Evolutionary conservation across 768 basidiomycete species (phyloP), one percentile per base, ranked within the genome.

Genomic region (Serendipita sp.): DNA sequence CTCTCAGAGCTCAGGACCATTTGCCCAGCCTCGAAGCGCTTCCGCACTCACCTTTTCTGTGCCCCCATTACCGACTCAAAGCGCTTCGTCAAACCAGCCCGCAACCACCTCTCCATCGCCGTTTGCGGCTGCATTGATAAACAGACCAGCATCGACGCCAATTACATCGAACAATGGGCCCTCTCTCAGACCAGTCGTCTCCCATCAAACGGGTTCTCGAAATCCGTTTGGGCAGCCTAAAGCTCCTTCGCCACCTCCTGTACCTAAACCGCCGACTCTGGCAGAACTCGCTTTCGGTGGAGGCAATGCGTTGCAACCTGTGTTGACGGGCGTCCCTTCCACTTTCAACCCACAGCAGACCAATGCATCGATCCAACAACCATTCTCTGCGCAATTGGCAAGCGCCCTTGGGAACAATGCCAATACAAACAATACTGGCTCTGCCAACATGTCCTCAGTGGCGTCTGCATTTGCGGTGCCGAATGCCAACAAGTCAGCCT

Each of bases 161-260:
- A 76, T 86, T 22, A 79, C 78, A 34, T 3, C 74, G 76, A 33
- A 50, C 66, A 53, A 64, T 63, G 50, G 70, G 3, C 77, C 79
- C 41, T 66, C 75, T 2, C 76, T 78, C 2, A 82, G 85, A 68
- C 82, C 84, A 4, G 79, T 97, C 28, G 84, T 82, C 68, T 79
- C 92, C 3, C 94, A 98, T 71, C 83, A 87, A 71, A 99, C 96
- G 2, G 95, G 96, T 28, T 90, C 90, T 4, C 84, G 83, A 67
- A 99, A 99, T 78, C 96, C 96, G 2, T 99, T 99, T 66, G 94
- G 92, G 3, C 81, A 82, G 31, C 81, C 88, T 3, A 76, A 80
- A 3, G 77, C 79, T 7, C 74, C 81, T 24, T 74, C 76, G 16
- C 68, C 69, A 11, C 80, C 84, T 1, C 83, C 87, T 16, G 76